phyloP scores from a whole-genome alignment of 306 rosid genomes.

The Cicer yamashitae region DNA sequence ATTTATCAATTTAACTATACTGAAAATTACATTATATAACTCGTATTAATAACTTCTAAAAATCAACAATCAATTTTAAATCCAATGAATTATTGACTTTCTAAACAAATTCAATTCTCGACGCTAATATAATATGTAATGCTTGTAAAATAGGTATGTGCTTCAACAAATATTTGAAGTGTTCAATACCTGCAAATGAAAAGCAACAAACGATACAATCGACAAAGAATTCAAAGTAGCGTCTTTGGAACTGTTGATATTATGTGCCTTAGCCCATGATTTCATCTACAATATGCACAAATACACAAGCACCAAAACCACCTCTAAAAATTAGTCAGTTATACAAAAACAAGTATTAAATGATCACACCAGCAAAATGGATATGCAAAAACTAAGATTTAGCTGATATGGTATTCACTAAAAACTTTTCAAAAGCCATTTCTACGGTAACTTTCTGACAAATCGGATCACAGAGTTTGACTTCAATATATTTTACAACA shows the following conservation, averaged over 20 bases:
- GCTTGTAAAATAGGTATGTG: constrained; percentile 8
- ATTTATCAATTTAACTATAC: neutral
- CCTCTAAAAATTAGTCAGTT: constrained; percentile 1
- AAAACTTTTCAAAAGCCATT: constrained; percentile 5
- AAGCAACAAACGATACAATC: constrained; percentile 52
- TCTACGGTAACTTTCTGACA: constrained; percentile 36
- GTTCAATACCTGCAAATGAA: constrained; percentile 59
- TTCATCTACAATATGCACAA: constrained; percentile 52
- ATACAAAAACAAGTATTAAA: constrained; percentile 5
- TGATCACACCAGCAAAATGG: constrained; percentile 27
- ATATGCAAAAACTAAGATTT: constrained; percentile 11
- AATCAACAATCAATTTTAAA: constrained; percentile 20
- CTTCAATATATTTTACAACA: constrained; percentile 21
- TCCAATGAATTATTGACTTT: neutral
- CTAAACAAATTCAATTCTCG: constrained; percentile 23
- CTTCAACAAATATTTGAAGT: constrained; percentile 28
- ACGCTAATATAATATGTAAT: constrained; percentile 2
- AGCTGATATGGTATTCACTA: constrained; percentile 27
- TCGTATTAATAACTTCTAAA: neutral
- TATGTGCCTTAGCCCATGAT: constrained; percentile 58
- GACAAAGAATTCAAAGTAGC: constrained; percentile 56
- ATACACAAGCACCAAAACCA: constrained; percentile 28
- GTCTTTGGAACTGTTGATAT: constrained; percentile 58
- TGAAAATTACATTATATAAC: neutral
- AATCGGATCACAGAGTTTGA: constrained; percentile 6